A percentile compares a stretch with the other conserved stretches of the same genome.
Evolutionary conservation across 192 early-diverging fungal species (phyloP).

Genomic region (Podila horticola): DNA sequence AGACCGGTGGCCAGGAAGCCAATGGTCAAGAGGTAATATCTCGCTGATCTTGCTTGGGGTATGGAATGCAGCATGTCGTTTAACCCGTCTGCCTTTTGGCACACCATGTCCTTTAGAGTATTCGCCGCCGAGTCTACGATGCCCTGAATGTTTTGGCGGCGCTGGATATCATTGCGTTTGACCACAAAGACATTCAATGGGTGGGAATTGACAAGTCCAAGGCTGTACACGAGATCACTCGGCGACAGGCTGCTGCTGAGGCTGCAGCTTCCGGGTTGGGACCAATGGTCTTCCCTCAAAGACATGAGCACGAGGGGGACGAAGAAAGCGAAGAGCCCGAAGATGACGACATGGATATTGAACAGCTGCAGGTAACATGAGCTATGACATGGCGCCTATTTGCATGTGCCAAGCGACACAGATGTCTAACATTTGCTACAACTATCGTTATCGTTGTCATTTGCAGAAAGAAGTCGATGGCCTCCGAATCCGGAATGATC

Average conservation of each 20-base stretch:
- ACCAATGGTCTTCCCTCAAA: not conserved
- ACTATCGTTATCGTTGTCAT: not conserved
- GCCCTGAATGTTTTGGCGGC: conserved; percentile 77
- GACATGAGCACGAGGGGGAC: conserved; percentile 10
- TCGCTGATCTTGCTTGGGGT: not conserved
- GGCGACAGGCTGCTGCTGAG: not conserved
- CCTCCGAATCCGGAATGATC: conserved; percentile 17
- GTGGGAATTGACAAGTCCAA: conserved; percentile 62
- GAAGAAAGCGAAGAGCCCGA: conserved; percentile 47
- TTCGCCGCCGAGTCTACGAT: conserved; percentile 76
- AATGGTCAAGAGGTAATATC: conserved; percentile 31
- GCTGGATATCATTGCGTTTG: conserved; percentile 68
- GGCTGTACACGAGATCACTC: conserved; percentile 19
- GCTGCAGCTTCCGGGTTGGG: not conserved
- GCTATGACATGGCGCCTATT: no score
- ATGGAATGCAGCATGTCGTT: not conserved
- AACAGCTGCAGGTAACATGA: conserved; percentile 28
- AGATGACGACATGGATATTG: conserved; percentile 46
- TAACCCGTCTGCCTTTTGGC: not conserved
- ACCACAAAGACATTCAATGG: conserved; percentile 73
- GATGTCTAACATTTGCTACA: no score
- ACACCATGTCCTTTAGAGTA: conserved; percentile 61
- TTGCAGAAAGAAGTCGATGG: conserved; percentile 29
- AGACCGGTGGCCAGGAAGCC: not conserved
- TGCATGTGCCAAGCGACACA: no score